Base-by-base conservation (phyloP, 2,329 filamentous ascomycete species). In the Colletotrichum liaoningense region DNA sequence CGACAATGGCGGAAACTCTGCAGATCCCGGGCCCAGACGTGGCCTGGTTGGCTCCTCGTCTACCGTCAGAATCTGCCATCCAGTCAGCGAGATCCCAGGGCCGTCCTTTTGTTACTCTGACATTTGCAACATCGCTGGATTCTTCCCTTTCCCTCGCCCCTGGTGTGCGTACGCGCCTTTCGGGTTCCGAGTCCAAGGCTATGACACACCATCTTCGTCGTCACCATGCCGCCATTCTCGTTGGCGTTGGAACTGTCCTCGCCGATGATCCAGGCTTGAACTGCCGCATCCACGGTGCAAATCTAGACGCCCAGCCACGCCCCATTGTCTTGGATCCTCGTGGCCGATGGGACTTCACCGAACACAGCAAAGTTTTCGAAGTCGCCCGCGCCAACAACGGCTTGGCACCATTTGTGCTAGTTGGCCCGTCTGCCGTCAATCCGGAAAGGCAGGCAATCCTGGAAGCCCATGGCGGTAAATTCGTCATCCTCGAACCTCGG, bases 161-260 rank as follows among this genome's bases (percentile, higher is more conserved):
- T 0, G 95, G 95, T 16, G 87, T 91, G n/a, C 93, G 93, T 76
- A 98, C 96, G 2, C 87, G 89, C 0, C 89, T 98, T 16, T 98
- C 96, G 1, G 95, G 95, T 4, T 90, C 93, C 0, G 88, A 92
- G 75, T 94, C 94, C 49, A 98, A 98, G 83, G 90, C 94, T 66
- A 97, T 98, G 94, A 98, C 96, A 0, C 96, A 98, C 83, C 94
- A 93, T 80, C 89, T 98, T 33, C 94, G 96, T 78, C 92, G 92
- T 14, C 89, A 88, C 19, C 95, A 98, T 83, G 91, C 94, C 75
- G 95, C 94, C 52, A 97, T 98, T 77, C 87, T 97, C 28, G 87
- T 98, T 38, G 96, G 96, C 26, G 94, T 93, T 5, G 93, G 93
- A 3, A 98, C 96, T 1, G 94, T 95, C 8, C 86, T 94, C 30